Evolutionary conservation across 1,284 basidiomycete genomes (phyloP).

Genomic region (Moesziomyces sp.): DNA sequence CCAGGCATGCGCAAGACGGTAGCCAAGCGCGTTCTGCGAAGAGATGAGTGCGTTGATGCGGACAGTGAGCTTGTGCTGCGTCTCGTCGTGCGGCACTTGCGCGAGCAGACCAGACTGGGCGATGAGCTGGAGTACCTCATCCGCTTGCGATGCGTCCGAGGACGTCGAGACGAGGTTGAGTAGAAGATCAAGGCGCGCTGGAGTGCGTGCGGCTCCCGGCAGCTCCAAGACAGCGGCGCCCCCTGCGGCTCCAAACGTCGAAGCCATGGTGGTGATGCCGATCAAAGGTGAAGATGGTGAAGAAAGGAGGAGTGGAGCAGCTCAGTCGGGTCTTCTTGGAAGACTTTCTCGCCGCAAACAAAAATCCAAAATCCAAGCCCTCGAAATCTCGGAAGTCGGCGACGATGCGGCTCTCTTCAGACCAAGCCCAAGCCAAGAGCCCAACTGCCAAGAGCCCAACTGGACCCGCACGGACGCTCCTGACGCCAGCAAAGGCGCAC

Average conservation of each 20-base stretch:
- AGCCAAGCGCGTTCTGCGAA: constrained; percentile 38
- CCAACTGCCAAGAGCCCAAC: no score
- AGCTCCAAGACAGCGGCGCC: constrained; percentile 18
- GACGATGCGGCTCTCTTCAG: not conserved
- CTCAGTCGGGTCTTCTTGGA: no score
- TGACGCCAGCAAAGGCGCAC: no score
- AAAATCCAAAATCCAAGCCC: not conserved
- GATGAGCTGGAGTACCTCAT: constrained; percentile 26
- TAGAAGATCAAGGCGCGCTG: constrained; percentile 34
- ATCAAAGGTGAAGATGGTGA: no score
- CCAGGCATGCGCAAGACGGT: constrained; percentile 39
- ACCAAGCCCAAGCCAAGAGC: not conserved
- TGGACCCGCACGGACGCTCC: not conserved
- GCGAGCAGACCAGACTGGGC: constrained; percentile 31
- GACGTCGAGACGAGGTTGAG: constrained; percentile 26
- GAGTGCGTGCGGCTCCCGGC: constrained; percentile 19
- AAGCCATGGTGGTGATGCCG: not conserved
- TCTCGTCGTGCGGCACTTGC: constrained; percentile 19
- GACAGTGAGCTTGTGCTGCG: constrained; percentile 42
- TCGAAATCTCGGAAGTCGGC: not conserved
- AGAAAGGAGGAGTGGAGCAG: no score
- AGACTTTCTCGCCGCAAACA: no score
- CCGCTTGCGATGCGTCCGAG: constrained; percentile 11
- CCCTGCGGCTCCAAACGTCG: constrained; percentile 4
- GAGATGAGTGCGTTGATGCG: constrained; percentile 50